A percentile compares a stretch with the other conserved stretches of the same genome.
Conservation (phyloP, 306 rosid genomes). For the Rosa chinensis region DNA sequence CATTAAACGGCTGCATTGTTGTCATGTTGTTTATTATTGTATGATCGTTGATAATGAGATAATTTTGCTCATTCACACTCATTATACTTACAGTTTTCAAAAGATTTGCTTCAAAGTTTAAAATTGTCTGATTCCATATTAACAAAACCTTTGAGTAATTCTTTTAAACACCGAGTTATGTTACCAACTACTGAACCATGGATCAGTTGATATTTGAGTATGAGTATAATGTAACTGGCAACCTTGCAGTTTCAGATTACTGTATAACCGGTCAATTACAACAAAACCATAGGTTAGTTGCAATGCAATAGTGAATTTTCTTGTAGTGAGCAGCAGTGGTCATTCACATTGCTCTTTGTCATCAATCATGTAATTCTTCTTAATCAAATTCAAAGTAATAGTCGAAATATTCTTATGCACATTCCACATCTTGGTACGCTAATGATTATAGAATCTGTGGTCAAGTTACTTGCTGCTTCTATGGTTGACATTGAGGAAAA, state of each 20-base stretch:
- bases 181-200: neutral
- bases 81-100: neutral
- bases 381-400: too few relatives aligned
- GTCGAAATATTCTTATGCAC: too few relatives aligned
- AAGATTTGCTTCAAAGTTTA: neutral
- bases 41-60: neutral
- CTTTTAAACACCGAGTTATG: neutral
- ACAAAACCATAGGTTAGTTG: neutral
- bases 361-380: too few relatives aligned
- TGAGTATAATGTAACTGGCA: neutral
- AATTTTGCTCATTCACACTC: neutral
- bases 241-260: neutral
- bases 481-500: too few relatives aligned
- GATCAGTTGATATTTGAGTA: neutral
- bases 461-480: too few relatives aligned
- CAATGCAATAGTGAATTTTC: too few relatives aligned
- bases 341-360: too few relatives aligned
- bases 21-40: neutral
- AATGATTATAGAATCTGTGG: too few relatives aligned
- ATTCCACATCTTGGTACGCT: too few relatives aligned
- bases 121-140: neutral
- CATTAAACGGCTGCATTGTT: neutral
- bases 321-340: too few relatives aligned
- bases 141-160: neutral
- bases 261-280: too few relatives aligned